Percentiles rank a stretch among this genome's conserved stretches.
Conservation (phyloP, 768 basidiomycete species). For the Suillus cothurnatus region DNA sequence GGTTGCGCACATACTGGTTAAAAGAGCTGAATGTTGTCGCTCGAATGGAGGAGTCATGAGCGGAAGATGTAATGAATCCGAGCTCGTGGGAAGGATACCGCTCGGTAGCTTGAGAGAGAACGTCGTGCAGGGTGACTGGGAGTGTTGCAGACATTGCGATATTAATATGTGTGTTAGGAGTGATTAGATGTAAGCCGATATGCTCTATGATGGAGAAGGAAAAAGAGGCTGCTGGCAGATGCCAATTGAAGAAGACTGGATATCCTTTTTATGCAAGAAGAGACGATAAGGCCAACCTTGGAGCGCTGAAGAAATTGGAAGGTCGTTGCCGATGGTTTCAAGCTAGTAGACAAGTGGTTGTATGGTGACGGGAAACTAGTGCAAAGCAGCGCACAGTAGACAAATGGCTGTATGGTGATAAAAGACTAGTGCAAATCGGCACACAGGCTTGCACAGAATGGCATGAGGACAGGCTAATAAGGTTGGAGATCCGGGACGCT, state of each 20-base stretch:
- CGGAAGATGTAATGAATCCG: slow-evolving; percentile 13
- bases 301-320: not conserved
- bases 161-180: not conserved
- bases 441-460: not conserved
- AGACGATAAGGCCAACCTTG: not conserved
- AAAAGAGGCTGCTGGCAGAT: not conserved
- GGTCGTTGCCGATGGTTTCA: not conserved
- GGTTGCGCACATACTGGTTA: slow-evolving; percentile 13
- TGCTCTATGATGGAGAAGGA: not conserved
- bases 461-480: not conserved
- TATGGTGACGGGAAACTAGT: not conserved
- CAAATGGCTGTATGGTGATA: not conserved
- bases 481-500: not conserved
- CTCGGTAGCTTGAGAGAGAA: slow-evolving; percentile 12
- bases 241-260: not conserved
- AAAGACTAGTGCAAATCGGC: not conserved
- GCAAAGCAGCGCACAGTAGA: not conserved
- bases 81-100: slow-evolving; percentile 11
- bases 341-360: not conserved
- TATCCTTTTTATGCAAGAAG: not conserved
- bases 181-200: not conserved
- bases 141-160: slow-evolving; percentile 1
- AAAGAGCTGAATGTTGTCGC: slow-evolving; percentile 8
- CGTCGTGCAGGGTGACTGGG: slow-evolving; percentile 10
- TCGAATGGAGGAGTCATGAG: slow-evolving; percentile 13